Evolutionary conservation across 768 basidiomycete genomes (phyloP).

Genomic region (Porphyrellus cyaneotinctus): DNA sequence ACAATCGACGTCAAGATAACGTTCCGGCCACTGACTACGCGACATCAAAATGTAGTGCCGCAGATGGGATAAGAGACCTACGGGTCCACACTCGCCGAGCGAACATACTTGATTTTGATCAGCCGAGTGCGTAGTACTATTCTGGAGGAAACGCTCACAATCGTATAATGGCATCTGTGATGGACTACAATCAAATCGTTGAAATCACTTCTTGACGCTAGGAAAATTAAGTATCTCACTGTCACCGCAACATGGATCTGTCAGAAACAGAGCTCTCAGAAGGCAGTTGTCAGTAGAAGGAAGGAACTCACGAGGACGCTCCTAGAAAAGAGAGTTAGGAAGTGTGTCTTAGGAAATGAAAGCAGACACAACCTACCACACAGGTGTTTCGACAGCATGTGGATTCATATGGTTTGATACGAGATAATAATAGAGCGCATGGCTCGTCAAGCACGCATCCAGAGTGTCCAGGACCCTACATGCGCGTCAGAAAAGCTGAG

Average conservation of each 20-base stretch:
- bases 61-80: slow-evolving; percentile 27
- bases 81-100: slow-evolving; percentile 45
- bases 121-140: neutral
- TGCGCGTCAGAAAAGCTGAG: neutral
- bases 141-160: slow-evolving; percentile 18
- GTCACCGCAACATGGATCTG: slow-evolving; percentile 53
- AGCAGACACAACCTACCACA: slow-evolving; percentile 39
- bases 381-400: slow-evolving; percentile 36
- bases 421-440: slow-evolving; percentile 56
- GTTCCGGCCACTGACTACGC: slow-evolving; percentile 40
- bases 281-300: neutral
- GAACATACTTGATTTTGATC: slow-evolving; percentile 38
- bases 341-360: neutral
- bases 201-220: neutral
- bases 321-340: slow-evolving; percentile 30
- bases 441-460: slow-evolving; percentile 47
- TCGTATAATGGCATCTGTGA: slow-evolving; percentile 48
- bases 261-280: neutral
- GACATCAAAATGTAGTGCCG: slow-evolving; percentile 26
- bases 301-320: slow-evolving; percentile 46
- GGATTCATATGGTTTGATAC: slow-evolving; percentile 50
- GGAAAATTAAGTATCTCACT: slow-evolving; percentile 32
- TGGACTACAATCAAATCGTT: slow-evolving; percentile 32
- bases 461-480: slow-evolving; percentile 47
- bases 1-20: slow-evolving; percentile 39